Percentiles rank a stretch among this genome's conserved stretches.
Conservation (phyloP, 306 rosid genomes). For the Gastrolobium bilobum region DNA sequence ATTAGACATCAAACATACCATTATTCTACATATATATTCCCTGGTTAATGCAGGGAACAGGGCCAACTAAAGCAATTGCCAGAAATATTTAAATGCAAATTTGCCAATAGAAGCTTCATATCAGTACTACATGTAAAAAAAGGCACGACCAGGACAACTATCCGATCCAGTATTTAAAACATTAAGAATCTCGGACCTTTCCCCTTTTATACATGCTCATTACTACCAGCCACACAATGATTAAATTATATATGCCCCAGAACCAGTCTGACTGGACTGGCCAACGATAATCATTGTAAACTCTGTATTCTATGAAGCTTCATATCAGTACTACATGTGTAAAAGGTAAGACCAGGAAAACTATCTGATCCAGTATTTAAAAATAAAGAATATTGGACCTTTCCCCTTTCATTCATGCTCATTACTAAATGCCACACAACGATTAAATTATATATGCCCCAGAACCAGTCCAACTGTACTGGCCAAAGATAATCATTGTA, state of each 20-base stretch:
- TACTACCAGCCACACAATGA: conserved; percentile 20
- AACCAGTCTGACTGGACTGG: conserved; percentile 18
- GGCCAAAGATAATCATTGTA: conserved; percentile 26
- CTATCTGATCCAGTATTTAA: conserved; percentile 32
- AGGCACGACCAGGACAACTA: conserved; percentile 29
- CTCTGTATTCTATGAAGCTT: conserved; percentile 6
- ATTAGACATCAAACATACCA: conserved; percentile 24
- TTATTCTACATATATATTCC: conserved; percentile 31
- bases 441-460: conserved; percentile 32
- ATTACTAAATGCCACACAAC: conserved; percentile 17
- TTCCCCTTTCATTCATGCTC: conserved; percentile 31
- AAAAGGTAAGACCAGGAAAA: conserved; percentile 19
- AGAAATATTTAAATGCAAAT: conserved; percentile 35
- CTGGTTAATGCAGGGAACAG: conserved; percentile 14
- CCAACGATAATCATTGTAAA: no score
- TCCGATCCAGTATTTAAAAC: conserved; percentile 29
- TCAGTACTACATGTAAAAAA: conserved; percentile 33
- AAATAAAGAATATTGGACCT: conserved; percentile 17
- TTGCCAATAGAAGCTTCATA: conserved; percentile 44
- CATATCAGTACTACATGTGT: conserved; percentile 28
- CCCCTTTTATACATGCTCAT: conserved; percentile 28
- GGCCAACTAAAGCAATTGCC: conserved; percentile 26
- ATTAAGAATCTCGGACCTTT: conserved; percentile 25
- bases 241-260: conserved; percentile 29
- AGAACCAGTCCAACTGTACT: neutral